Evolutionary conservation across 2,329 filamentous ascomycete genomes (phyloP).

Genomic region (Niveomyces coronatus): DNA sequence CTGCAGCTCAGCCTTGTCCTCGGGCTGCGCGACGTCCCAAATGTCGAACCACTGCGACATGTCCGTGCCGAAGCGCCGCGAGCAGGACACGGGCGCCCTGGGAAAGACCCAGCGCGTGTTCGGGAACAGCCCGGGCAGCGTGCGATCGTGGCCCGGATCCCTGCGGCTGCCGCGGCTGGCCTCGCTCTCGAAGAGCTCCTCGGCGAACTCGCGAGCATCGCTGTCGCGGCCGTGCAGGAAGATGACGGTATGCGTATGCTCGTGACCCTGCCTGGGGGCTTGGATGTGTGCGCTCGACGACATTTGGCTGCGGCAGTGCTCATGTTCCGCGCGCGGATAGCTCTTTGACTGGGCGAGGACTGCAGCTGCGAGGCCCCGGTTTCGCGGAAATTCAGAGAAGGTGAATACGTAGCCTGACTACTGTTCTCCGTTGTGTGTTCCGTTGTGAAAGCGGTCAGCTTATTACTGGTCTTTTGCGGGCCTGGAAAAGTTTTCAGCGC

Average conservation of each 20-base stretch:
- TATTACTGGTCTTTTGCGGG: too few relatives aligned
- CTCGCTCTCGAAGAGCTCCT: conserved; percentile 28
- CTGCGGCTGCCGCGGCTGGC: background rate
- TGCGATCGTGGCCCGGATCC: background rate
- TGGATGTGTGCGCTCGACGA: background rate
- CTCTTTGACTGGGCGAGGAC: too few relatives aligned
- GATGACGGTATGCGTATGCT: conserved; percentile 29
- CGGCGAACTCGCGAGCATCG: conserved; percentile 33
- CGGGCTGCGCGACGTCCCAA: background rate
- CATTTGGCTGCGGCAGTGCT: too few relatives aligned
- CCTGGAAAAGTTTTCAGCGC: too few relatives aligned
- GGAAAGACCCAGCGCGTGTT: conserved; percentile 3
- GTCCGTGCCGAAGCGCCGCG: background rate
- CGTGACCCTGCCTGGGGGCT: background rate
- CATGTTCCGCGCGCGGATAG: too few relatives aligned
- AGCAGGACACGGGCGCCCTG: background rate
- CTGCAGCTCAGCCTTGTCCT: background rate
- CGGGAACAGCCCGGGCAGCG: background rate
- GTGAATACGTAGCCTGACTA: too few relatives aligned
- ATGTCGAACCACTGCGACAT: conserved; percentile 7
- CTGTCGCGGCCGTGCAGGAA: conserved; percentile 40
- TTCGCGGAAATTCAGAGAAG: too few relatives aligned
- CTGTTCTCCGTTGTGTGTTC: too few relatives aligned
- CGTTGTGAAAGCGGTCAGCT: too few relatives aligned
- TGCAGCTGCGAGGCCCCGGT: too few relatives aligned